Conservation (phyloP, 1,284 basidiomycete species). For the Amylostereum areolatum region DNA sequence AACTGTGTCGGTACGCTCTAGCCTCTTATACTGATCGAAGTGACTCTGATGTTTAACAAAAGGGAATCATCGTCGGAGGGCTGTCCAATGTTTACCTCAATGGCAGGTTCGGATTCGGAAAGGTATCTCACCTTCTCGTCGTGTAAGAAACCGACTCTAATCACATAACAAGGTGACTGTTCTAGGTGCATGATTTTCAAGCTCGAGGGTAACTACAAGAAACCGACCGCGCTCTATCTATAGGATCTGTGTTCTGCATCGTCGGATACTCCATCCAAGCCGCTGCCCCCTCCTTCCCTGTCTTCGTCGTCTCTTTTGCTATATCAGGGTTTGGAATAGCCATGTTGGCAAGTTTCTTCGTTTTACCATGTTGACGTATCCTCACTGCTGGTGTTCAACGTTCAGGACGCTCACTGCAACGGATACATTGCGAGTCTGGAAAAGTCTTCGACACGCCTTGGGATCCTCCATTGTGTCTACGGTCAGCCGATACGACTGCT, state of each 20-base stretch:
- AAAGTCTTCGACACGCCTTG: slow-evolving; percentile 47
- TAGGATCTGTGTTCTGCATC: slow-evolving; percentile 3
- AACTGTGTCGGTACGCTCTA: slow-evolving; percentile 38
- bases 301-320: slow-evolving; percentile 48
- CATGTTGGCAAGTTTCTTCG: slow-evolving; percentile 30
- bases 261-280: slow-evolving; percentile 48
- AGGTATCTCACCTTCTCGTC: slow-evolving; percentile 25
- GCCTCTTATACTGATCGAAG: background rate
- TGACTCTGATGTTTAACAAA: background rate
- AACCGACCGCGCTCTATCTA: background rate
- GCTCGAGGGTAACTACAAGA: background rate
- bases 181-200: background rate
- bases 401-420: slow-evolving; percentile 49
- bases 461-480: slow-evolving; percentile 47
- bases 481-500: slow-evolving; percentile 11
- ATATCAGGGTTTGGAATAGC: slow-evolving; percentile 60
- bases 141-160: background rate
- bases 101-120: slow-evolving; percentile 49
- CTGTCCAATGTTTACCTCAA: slow-evolving; percentile 43
- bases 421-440: slow-evolving; percentile 43
- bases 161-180: background rate
- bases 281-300: slow-evolving; percentile 55
- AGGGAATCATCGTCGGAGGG: slow-evolving; percentile 43
- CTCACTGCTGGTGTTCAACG: background rate
- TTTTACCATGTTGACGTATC: background rate